Evolutionary conservation across 208 protist species (phyloP).

Genomic region (Trypanosoma theileri): DNA sequence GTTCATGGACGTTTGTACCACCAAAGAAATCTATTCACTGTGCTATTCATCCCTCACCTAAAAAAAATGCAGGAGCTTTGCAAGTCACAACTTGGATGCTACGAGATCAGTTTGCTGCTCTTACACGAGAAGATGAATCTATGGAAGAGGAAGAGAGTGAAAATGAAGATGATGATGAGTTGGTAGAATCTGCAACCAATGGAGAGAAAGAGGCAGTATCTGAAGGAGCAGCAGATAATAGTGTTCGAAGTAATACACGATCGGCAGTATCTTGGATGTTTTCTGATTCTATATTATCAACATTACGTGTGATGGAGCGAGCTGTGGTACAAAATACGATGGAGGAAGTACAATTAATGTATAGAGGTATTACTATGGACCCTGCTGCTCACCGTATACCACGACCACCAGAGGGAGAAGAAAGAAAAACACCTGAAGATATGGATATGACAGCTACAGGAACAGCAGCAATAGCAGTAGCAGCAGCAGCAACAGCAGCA

Average conservation of each 20-base stretch:
- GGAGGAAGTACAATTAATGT: constrained; percentile 84
- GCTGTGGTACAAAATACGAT: constrained; percentile 90
- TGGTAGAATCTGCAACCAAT: constrained; percentile 29
- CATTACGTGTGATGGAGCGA: constrained; percentile 88
- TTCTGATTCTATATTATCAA: constrained; percentile 75
- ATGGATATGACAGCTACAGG: neutral
- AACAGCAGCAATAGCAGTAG: neutral
- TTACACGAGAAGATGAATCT: constrained; percentile 44
- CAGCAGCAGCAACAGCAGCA: neutral
- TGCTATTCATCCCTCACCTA: constrained; percentile 73
- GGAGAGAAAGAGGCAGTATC: constrained; percentile 32
- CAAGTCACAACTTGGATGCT: constrained; percentile 91
- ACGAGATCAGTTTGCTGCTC: constrained; percentile 65
- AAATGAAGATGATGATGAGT: constrained; percentile 52
- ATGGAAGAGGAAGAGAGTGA: constrained; percentile 33
- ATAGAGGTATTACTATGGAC: constrained; percentile 79
- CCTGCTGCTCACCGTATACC: constrained; percentile 19
- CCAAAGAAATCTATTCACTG: constrained; percentile 84
- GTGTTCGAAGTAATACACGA: constrained; percentile 2
- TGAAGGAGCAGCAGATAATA: constrained; percentile 24
- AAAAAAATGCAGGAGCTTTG: constrained; percentile 52
- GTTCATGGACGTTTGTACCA: constrained; percentile 72
- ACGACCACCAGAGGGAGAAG: neutral
- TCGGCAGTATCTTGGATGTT: constrained; percentile 62
- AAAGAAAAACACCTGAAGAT: constrained; percentile 1